Base-by-base conservation (phyloP, 2,329 filamentous ascomycete species). In the Botryosphaeria dothidea region DNA sequence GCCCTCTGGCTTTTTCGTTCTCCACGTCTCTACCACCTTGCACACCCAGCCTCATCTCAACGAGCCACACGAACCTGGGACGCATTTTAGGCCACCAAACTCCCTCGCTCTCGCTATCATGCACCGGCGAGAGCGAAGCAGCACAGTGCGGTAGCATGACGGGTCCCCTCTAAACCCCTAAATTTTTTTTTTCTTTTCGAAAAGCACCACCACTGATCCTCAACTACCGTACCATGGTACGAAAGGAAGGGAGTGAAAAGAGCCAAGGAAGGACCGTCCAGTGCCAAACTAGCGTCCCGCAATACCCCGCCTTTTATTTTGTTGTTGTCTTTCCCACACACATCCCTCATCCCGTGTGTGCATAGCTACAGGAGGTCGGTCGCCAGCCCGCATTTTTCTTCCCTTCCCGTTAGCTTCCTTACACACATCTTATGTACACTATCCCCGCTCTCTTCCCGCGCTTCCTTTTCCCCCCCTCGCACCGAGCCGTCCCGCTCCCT, bases 121-220 rank as follows among this genome's bases (percentile, higher is more conserved):
- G 8, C 54, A 57, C 54, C 31, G 43, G 54, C 54, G 54, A 57
- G 17, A 57, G 54, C 54, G 54, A 57, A 27, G 23, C 27, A 29
- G 13, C 7, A 11, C 31, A 6, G 31, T n/a, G n/a, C n/a, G 31
- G 13, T 34, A 34, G 31, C 31, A 34, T 34, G 13, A 11, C 31
- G 7, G 7, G 7, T 34, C 31, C 31, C 31, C 13, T 34, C 7
- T 34, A n/a, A n/a, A n/a, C n/a, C n/a, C n/a, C n/a, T n/a, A n/a
- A n/a, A n/a, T n/a, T n/a, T n/a, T n/a, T n/a, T n/a, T n/a, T n/a
- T n/a, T n/a, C n/a, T n/a, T n/a, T n/a, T n/a, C n/a, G n/a, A n/a
- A n/a, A n/a, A n/a, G n/a, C n/a, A n/a, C n/a, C n/a, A n/a, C n/a
- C n/a, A n/a, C n/a, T n/a, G n/a, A n/a, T n/a, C n/a, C n/a, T n/a